These are phyloP conservation scores for Alloascoidea hylecoeti DNA, from an alignment of 805 yeast genomes.

Conservation along the genomic window DNA sequence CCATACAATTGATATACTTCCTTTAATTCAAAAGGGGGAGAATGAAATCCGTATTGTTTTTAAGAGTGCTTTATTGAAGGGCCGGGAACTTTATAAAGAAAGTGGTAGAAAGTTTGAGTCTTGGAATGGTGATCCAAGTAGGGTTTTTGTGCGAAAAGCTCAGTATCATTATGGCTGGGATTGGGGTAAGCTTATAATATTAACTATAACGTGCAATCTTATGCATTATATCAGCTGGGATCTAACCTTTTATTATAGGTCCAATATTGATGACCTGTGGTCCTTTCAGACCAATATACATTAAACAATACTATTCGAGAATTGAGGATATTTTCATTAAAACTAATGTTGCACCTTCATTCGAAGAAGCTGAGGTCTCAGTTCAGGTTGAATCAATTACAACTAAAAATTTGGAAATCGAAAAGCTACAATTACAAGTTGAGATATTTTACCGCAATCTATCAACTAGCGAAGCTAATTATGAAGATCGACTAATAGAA, in stretches of 20 bases:
- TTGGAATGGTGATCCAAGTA: slow-evolving; percentile 28
- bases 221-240: too few relatives aligned
- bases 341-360: slow-evolving; percentile 4
- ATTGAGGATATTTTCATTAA: slow-evolving; percentile 11
- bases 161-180: slow-evolving; percentile 47
- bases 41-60: slow-evolving; percentile 24
- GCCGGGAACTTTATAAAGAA: slow-evolving; percentile 19
- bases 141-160: slow-evolving; percentile 33
- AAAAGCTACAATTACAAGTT: slow-evolving; percentile 5
- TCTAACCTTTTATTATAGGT: slow-evolving; percentile 2
- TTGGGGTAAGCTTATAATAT: slow-evolving; percentile 27
- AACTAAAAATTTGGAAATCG: too few relatives aligned
- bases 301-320: slow-evolving; percentile 12
- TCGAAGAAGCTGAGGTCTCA: background rate
- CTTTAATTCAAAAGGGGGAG: slow-evolving; percentile 7
- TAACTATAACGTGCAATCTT: too few relatives aligned
- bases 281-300: slow-evolving; percentile 23
- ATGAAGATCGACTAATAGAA: slow-evolving; percentile 12
- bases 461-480: slow-evolving; percentile 30
- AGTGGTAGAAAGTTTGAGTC: slow-evolving; percentile 12
- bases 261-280: slow-evolving; percentile 28
- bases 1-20: slow-evolving; percentile 18
- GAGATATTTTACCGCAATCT: slow-evolving; percentile 14
- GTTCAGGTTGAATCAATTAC: background rate
- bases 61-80: slow-evolving; percentile 21